Evolutionary conservation across 2,329 filamentous ascomycete species (phyloP).

Genomic region (Fusarium verticillioides): DNA sequence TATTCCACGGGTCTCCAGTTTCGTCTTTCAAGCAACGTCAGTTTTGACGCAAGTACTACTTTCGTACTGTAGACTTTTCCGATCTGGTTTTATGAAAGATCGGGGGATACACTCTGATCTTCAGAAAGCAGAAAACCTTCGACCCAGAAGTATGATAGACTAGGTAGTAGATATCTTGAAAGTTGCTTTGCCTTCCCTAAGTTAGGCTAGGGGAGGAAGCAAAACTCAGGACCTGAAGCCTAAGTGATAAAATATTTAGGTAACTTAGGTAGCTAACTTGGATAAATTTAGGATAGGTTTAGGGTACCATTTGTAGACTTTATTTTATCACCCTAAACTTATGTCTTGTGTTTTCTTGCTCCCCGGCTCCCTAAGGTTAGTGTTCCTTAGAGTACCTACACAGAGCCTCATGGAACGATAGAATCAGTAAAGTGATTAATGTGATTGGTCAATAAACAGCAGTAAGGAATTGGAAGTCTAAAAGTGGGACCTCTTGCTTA

Average conservation of each 20-base stretch:
- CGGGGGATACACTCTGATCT: neutral
- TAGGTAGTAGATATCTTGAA: neutral
- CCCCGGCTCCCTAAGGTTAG: no score
- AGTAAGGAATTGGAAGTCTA: neutral
- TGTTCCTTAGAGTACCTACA: neutral
- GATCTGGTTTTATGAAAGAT: neutral
- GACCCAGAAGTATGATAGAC: neutral
- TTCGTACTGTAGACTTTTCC: neutral
- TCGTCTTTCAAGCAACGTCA: neutral
- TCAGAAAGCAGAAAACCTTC: neutral
- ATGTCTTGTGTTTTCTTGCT: no score
- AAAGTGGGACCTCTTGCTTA: neutral
- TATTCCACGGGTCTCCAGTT: neutral
- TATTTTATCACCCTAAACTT: no score
- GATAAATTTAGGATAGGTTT: no score
- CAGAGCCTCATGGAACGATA: neutral
- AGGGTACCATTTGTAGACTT: no score
- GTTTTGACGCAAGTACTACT: neutral
- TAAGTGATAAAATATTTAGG: no score
- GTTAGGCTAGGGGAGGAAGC: no score
- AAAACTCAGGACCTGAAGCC: no score
- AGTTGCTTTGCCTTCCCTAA: no score
- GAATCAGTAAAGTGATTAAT: neutral
- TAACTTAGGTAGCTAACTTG: no score
- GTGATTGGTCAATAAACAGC: conserved; percentile 13